phyloP scores from a whole-genome alignment of 2,329 filamentous ascomycete species.

The Fusarium chlamydosporum region DNA sequence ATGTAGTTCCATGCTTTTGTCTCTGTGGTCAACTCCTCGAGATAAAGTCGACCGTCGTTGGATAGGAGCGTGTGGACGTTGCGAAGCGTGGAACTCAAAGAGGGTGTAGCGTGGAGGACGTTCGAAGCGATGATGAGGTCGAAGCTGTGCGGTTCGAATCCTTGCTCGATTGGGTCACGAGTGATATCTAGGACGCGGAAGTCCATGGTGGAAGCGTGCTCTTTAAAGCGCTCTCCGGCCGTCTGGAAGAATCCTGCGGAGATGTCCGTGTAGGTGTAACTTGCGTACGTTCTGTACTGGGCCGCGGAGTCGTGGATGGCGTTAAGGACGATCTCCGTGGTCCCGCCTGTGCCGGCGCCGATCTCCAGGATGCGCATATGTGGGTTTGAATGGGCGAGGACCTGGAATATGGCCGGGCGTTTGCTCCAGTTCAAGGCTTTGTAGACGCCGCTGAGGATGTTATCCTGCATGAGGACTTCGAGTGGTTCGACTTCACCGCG shows the following conservation, averaged over 20 bases:
- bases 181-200: slow-evolving; percentile 54
- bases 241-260: slow-evolving; percentile 50
- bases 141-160: slow-evolving; percentile 47
- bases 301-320: slow-evolving; percentile 22
- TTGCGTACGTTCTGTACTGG: slow-evolving; percentile 16
- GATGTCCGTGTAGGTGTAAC: slow-evolving; percentile 53
- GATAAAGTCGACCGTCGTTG: slow-evolving; percentile 11
- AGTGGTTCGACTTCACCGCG: slow-evolving; percentile 19
- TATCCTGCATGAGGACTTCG: slow-evolving; percentile 22
- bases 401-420: slow-evolving; percentile 8
- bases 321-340: slow-evolving; percentile 51
- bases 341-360: slow-evolving; percentile 53
- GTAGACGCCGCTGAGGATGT: slow-evolving; percentile 12
- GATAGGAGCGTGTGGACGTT: slow-evolving; percentile 46
- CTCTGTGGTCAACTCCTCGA: slow-evolving; percentile 3
- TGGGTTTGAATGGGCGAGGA: slow-evolving; percentile 31
- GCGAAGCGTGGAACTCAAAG: slow-evolving; percentile 42
- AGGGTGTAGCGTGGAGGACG: slow-evolving; percentile 51
- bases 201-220: slow-evolving; percentile 37
- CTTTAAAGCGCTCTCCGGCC: slow-evolving; percentile 42
- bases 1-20: slow-evolving; percentile 47
- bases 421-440: slow-evolving; percentile 17
- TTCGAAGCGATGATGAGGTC: slow-evolving; percentile 53
- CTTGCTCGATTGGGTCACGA: slow-evolving; percentile 49
- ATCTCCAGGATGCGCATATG: slow-evolving; percentile 50